Evolutionary conservation across 2,329 filamentous ascomycete species (phyloP), one percentile per base, ranked within the genome.

Genomic region (Pseudogymnoascus sp.): DNA sequence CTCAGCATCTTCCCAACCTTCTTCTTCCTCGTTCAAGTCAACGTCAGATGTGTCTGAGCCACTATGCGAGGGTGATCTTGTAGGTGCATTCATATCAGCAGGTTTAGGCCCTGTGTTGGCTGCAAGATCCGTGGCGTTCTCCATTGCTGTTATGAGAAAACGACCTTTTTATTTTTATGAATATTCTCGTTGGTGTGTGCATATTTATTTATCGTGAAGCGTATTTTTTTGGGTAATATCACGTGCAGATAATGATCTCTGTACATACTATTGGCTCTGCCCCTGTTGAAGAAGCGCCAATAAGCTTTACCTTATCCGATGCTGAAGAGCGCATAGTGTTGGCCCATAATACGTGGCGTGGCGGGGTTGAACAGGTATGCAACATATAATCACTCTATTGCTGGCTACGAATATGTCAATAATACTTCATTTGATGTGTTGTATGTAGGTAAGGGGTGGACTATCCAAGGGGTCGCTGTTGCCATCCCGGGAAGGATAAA

Each of bases 1-100:
- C 68, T 89, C 87, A 35, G 80, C 74, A 72, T 83, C 81, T 71
- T 82, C 77, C 81, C 81, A 83, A 31, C 79, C 80, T 66, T 82
- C 80, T 63, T 82, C 79, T 42, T 73, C 69, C 40, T 68, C 71
- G 40, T 72, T 66, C 62, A 75, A 71, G 58, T 77, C 75, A 48
- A 77, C 69, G 70, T 80, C 77, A n/a, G 71, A 72, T 58, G 68
- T 67, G 64, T 72, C 71, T 45, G 76, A 78, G 60, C 74, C 74
- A 42, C 74, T 55, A 18, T 55, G 29, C 5, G 29, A 33, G 48
- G n/a, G 29, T 12, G 48, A 33, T 5, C 29, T 33, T 55, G 48
- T 18, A 33, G 27, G 8, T 52, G 45, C n/a, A 52, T 6, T 21
- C 48, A 33, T 55, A 21, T 55, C 48, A 55, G 29, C 29, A 8